Evolutionary conservation across 371 early-diverging fungal species (phyloP).

Genomic region (Neoconidiobolus thromboides): DNA sequence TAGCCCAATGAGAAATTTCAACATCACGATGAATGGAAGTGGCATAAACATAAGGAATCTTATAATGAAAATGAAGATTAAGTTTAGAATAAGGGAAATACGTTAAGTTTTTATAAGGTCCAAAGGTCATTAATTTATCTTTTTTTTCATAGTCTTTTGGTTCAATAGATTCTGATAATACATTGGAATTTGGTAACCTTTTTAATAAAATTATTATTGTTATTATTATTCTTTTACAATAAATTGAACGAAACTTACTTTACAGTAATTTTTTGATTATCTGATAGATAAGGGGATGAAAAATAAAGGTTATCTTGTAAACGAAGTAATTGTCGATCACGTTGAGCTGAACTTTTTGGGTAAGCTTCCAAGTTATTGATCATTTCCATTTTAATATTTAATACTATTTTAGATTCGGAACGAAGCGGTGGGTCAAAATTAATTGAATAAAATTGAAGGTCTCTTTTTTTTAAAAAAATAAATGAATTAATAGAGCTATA

Average conservation of each 20-base stretch:
- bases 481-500: too few species aligned
- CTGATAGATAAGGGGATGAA: slow-evolving; percentile 28
- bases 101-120: slow-evolving; percentile 36
- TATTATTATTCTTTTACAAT: background rate
- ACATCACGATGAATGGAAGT: slow-evolving; percentile 44
- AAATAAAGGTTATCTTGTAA: slow-evolving; percentile 2
- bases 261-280: slow-evolving; percentile 63
- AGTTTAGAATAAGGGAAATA: slow-evolving; percentile 19
- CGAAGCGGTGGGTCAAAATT: background rate
- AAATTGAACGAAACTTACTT: slow-evolving; percentile 21
- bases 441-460: background rate
- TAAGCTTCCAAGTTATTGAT: background rate
- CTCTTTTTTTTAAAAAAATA: background rate
- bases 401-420: background rate
- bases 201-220: background rate
- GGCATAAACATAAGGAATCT: slow-evolving; percentile 40
- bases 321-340: background rate
- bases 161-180: slow-evolving; percentile 10
- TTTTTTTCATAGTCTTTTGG: slow-evolving; percentile 15
- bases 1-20: slow-evolving; percentile 73
- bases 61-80: slow-evolving; percentile 48
- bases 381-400: background rate
- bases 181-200: slow-evolving; percentile 6
- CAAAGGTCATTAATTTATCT: slow-evolving; percentile 47
- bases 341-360: background rate